A percentile compares a stretch with the other conserved stretches of the same genome.
phyloP scores from a whole-genome alignment of 805 yeast genomes.

The Pichia sporocuriosa region DNA sequence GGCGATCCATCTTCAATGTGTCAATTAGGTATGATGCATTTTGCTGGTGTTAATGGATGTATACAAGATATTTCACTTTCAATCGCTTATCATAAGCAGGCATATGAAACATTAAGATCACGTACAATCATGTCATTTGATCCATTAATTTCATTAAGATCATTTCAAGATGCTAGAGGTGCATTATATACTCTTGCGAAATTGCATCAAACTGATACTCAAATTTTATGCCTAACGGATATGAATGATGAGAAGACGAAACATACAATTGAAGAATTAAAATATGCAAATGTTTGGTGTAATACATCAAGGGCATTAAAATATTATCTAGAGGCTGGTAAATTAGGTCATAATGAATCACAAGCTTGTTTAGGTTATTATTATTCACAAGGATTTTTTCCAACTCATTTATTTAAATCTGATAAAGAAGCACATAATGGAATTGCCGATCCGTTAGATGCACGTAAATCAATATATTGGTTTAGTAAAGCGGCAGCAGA shows the following conservation, averaged over 20 bases:
- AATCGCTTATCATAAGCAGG: slow-evolving; percentile 24
- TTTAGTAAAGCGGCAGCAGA: slow-evolving; percentile 60
- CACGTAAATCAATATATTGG: slow-evolving; percentile 64
- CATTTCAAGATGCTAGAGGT: slow-evolving; percentile 30
- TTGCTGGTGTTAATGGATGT: slow-evolving; percentile 34
- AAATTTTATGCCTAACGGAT: slow-evolving; percentile 24
- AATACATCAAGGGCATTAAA: slow-evolving; percentile 40
- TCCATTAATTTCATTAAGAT: slow-evolving; percentile 29
- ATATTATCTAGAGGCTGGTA: slow-evolving; percentile 54
- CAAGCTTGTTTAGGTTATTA: slow-evolving; percentile 67
- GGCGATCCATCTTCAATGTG: slow-evolving; percentile 66
- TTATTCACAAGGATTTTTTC: slow-evolving; percentile 57
- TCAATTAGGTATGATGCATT: slow-evolving; percentile 59
- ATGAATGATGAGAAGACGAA: slow-evolving; percentile 22
- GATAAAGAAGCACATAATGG: slow-evolving; percentile 25
- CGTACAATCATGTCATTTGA: slow-evolving; percentile 26
- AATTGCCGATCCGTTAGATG: slow-evolving; percentile 35
- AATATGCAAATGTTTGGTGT: slow-evolving; percentile 24
- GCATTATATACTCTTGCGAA: slow-evolving; percentile 32
- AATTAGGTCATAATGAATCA: slow-evolving; percentile 54
- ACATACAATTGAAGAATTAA: slow-evolving; percentile 31
- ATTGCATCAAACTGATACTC: slow-evolving; percentile 30
- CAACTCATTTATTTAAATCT: slow-evolving; percentile 27
- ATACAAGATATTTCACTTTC: slow-evolving; percentile 24
- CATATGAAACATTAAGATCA: slow-evolving; percentile 22